Percentiles rank a stretch among this genome's conserved stretches.
Conservation (phyloP, 1,139 yeast genomes). For the Chernovozyma aurita region DNA sequence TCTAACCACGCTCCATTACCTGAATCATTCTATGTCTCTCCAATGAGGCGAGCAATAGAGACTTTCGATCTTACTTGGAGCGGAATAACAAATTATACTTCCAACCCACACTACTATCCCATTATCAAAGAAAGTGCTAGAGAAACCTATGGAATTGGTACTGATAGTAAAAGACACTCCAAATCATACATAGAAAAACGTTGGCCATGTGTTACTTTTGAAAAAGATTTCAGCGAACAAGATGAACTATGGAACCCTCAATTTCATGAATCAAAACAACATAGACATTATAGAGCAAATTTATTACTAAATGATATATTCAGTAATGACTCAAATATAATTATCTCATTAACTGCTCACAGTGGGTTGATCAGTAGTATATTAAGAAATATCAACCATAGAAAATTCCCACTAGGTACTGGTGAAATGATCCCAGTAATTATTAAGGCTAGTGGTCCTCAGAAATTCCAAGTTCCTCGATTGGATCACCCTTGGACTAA, state of each 20-base stretch:
- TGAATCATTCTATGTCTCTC: constrained; percentile 28
- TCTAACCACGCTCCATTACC: constrained; percentile 21
- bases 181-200: constrained; percentile 19
- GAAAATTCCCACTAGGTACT: constrained; percentile 16
- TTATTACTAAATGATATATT: constrained; percentile 29
- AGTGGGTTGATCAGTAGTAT: constrained; percentile 30
- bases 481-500: constrained; percentile 9
- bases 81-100: constrained; percentile 9
- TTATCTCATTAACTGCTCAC: constrained; percentile 33
- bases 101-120: constrained; percentile 14
- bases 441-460: constrained; percentile 9
- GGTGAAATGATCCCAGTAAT: constrained; percentile 22
- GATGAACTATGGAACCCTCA: constrained; percentile 26
- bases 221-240: constrained; percentile 21
- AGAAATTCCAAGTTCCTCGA: constrained; percentile 5
- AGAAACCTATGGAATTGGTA: constrained; percentile 36
- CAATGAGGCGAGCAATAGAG: constrained; percentile 31
- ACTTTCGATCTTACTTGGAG: constrained; percentile 31
- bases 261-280: constrained; percentile 23
- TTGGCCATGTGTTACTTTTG: constrained; percentile 26
- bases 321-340: constrained; percentile 18
- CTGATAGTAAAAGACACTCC: constrained; percentile 31
- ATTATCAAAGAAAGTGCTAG: constrained; percentile 30
- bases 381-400: constrained; percentile 24
- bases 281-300: constrained; percentile 24